Percentiles rank a stretch among this genome's conserved stretches.
Conservation (phyloP, 139 green algal species). For the Haematococcus lacustris region DNA sequence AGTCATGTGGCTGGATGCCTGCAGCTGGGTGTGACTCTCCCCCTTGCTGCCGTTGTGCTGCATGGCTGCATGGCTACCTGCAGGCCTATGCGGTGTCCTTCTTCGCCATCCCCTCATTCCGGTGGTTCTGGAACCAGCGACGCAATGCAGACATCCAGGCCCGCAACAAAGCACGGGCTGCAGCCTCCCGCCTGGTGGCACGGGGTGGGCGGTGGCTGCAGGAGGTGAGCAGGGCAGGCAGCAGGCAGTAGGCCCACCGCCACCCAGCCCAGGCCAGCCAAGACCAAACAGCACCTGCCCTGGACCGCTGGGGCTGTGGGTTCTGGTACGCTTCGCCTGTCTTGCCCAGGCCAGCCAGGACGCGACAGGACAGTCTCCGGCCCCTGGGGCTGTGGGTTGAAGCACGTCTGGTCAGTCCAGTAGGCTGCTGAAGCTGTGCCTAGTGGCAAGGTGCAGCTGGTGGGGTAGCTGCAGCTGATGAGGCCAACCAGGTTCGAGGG, state of each 20-base stretch:
- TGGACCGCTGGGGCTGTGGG: background rate
- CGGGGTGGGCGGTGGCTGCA: background rate
- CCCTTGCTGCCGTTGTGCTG: no score
- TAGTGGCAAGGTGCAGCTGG: no score
- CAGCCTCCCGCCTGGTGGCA: conserved; percentile 19
- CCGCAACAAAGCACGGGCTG: conserved; percentile 54
- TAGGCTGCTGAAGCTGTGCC: no score
- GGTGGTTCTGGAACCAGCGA: conserved; percentile 15
- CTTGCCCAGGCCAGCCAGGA: no score
- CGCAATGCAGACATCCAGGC: conserved; percentile 65
- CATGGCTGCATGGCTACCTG: conserved; percentile 33
- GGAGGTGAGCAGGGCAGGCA: background rate
- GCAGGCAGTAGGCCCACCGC: background rate
- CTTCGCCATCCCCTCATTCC: conserved; percentile 73
- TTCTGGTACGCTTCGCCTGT: background rate
- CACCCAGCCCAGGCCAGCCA: background rate
- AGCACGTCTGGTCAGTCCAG: no score
- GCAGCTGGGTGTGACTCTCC: background rate
- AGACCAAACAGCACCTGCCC: background rate
- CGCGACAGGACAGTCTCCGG: no score
- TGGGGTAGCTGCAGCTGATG: no score
- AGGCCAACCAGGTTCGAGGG: no score
- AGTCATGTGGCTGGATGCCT: background rate
- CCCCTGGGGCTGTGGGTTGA: no score
- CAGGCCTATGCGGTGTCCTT: conserved; percentile 81